Evolutionary conservation across 352 stramenopile species (phyloP).

Genomic region (Pythium angustatum): DNA sequence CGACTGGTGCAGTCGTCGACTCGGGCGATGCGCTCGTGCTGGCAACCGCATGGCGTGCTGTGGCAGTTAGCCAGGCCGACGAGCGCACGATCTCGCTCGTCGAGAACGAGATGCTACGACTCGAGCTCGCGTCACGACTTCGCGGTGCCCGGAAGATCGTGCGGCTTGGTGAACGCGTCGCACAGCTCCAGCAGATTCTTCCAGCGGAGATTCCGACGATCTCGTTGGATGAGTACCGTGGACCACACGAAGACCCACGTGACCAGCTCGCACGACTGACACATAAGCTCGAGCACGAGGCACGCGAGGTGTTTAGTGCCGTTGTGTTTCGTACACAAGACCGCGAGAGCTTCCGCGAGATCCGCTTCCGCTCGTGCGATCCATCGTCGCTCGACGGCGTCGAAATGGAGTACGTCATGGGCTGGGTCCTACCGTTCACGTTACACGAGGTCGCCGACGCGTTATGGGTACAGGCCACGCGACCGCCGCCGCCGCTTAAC

Average conservation of each 20-base stretch:
- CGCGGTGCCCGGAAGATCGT: neutral
- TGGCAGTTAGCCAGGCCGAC: neutral
- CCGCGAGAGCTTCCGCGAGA: neutral
- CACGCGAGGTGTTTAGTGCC: neutral
- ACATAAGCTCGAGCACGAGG: neutral
- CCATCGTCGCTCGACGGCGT: neutral
- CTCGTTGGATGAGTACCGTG: constrained; percentile 1
- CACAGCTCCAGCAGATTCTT: neutral
- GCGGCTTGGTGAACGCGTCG: neutral
- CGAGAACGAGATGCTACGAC: neutral
- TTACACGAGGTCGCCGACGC: constrained; percentile 1
- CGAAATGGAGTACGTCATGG: neutral
- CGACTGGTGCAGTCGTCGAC: neutral
- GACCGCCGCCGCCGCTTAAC: neutral
- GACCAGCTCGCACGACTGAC: neutral
- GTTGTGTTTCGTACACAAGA: neutral
- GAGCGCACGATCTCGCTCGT: neutral
- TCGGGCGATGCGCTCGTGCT: neutral
- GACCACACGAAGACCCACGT: neutral
- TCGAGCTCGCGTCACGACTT: neutral
- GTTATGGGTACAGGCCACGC: constrained; percentile 9
- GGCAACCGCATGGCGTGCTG: neutral
- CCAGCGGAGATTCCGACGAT: neutral
- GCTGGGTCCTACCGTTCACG: constrained; percentile 4
- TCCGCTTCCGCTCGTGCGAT: neutral